phyloP scores from a whole-genome alignment of 73 alveolate species.

The Paramecium sexaurelia region DNA sequence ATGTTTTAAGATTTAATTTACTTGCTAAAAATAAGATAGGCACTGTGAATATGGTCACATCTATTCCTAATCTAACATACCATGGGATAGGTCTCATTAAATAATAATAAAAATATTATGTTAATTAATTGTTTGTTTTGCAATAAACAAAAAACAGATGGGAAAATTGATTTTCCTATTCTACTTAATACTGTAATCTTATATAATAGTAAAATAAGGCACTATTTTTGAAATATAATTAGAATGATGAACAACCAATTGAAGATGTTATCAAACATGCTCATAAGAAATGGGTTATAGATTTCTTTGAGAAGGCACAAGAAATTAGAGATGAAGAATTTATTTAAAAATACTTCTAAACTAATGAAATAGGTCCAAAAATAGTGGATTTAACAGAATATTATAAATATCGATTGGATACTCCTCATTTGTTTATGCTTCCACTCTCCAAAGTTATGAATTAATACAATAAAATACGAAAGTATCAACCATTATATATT shows the following conservation, averaged over 20 bases:
- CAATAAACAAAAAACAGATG: neutral
- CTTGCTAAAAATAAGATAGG: neutral
- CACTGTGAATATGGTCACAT: neutral
- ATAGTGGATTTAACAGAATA: neutral
- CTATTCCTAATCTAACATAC: conserved; percentile 11
- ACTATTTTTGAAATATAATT: neutral
- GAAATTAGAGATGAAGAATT: neutral
- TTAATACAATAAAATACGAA: neutral
- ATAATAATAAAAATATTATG: neutral
- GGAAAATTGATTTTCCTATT: neutral
- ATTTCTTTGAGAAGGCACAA: neutral
- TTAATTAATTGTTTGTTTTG: conserved; percentile 2
- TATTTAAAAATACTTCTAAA: neutral
- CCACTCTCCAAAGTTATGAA: neutral
- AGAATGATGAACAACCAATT: neutral
- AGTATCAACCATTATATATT: neutral
- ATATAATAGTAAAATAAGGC: neutral
- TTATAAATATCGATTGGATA: conserved; percentile 11
- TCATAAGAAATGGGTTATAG: conserved; percentile 8
- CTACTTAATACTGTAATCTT: neutral
- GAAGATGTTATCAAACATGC: neutral
- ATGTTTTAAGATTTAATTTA: neutral
- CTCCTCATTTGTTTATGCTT: conserved; percentile 24
- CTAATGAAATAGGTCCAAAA: neutral
- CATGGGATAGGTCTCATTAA: conserved; percentile 50